These are phyloP conservation scores for Cladobotryum protrusum DNA, from an alignment of 2,329 filamentous ascomycete species.

Conservation along the genomic window DNA sequence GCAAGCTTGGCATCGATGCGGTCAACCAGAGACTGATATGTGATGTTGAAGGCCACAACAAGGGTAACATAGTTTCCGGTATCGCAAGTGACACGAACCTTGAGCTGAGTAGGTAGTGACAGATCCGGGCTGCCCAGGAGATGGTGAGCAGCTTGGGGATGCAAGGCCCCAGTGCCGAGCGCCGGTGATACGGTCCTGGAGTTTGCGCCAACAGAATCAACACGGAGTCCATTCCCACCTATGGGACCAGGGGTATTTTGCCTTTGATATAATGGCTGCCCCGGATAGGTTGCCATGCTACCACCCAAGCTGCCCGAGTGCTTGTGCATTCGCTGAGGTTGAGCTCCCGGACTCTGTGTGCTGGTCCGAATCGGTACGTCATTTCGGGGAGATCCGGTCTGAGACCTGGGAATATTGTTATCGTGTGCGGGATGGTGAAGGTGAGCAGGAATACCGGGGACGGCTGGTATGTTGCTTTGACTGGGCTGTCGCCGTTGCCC, in stretches of 20 bases:
- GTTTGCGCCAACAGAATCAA: conserved; percentile 33
- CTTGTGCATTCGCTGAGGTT: conserved; percentile 53
- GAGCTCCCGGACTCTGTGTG: conserved; percentile 64
- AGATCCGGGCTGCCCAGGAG: conserved; percentile 42
- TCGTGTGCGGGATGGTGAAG: conserved; percentile 57
- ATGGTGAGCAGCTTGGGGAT: conserved; percentile 19
- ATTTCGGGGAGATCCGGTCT: conserved; percentile 71
- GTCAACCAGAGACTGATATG: conserved; percentile 87
- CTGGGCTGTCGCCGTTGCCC: conserved; percentile 51
- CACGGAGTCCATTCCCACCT: conserved; percentile 30
- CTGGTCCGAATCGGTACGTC: conserved; percentile 61
- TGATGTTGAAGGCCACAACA: conserved; percentile 94
- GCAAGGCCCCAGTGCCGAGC: conserved; percentile 29
- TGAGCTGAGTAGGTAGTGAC: conserved; percentile 67
- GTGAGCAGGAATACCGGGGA: conserved; percentile 71
- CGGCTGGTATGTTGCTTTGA: conserved; percentile 56
- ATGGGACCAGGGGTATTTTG: conserved; percentile 37
- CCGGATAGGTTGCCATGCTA: conserved; percentile 51
- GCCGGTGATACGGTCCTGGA: conserved; percentile 42
- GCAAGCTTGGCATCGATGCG: conserved; percentile 93
- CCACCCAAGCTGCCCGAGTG: conserved; percentile 43
- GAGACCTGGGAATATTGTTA: conserved; percentile 65
- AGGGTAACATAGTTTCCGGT: conserved; percentile 82
- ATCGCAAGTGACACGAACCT: conserved; percentile 91
- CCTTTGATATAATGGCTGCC: conserved; percentile 47